phyloP scores from a whole-genome alignment of 192 early-diverging fungal species.

The Backusella psychrophila region DNA sequence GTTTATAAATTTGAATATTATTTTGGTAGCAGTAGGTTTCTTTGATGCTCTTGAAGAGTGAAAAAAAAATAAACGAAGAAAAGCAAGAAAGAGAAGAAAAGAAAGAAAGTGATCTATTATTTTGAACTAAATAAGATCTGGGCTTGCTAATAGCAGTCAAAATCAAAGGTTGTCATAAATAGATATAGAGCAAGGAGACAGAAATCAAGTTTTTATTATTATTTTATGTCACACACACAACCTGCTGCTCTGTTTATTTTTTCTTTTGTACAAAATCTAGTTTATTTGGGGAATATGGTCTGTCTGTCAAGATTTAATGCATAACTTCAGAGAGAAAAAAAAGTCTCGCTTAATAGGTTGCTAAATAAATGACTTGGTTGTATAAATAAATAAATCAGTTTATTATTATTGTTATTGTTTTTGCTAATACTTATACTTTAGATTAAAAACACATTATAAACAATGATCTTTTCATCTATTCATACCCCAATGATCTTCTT shows the following conservation, averaged over 20 bases:
- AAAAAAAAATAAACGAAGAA: not conserved
- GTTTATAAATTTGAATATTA: not conserved
- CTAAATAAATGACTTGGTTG: not conserved
- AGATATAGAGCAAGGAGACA: not conserved
- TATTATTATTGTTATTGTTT: not conserved
- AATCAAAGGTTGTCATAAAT: not conserved
- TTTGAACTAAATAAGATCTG: not conserved
- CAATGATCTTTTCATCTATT: not conserved
- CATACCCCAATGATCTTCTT: not conserved
- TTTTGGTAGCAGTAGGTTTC: not conserved
- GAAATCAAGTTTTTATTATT: not conserved
- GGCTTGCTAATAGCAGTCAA: not conserved
- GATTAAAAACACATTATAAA: not conserved
- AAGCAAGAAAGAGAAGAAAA: not conserved
- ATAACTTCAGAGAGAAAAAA: not conserved
- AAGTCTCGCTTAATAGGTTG: not conserved
- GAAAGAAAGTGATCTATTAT: not conserved
- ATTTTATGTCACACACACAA: not conserved
- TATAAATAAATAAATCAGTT: not conserved
- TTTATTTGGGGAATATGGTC: not conserved
- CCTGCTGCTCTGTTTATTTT: not conserved
- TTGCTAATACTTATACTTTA: not conserved
- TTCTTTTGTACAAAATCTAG: not conserved
- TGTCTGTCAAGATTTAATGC: not conserved
- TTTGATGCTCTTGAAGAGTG: not conserved